Evolutionary conservation across 2,329 filamentous ascomycete genomes (phyloP).

Genomic region (Pestalotiopsis sp.): DNA sequence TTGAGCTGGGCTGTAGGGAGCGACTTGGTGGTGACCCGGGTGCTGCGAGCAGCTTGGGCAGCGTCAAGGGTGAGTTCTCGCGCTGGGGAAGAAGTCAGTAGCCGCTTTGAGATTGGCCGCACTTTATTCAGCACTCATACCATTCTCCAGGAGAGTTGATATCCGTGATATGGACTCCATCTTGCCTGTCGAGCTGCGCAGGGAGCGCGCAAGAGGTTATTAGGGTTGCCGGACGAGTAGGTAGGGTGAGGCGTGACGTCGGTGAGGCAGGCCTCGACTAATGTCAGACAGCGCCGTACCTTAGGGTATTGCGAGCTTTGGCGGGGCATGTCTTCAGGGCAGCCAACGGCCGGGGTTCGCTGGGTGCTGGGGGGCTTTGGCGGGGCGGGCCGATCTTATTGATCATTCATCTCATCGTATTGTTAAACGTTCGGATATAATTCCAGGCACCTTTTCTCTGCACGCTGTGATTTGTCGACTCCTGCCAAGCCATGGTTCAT

Average conservation of each 20-base stretch:
- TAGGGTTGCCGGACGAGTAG: not conserved
- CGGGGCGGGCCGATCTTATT: constrained; percentile 1
- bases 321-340: constrained; percentile 9
- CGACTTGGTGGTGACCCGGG: constrained; percentile 62
- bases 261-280: constrained; percentile 8
- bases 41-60: constrained; percentile 79
- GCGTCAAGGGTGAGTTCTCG: constrained; percentile 97
- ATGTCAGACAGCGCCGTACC: not conserved
- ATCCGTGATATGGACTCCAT: constrained; percentile 98
- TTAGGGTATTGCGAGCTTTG: constrained; percentile 7
- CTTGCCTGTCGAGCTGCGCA: constrained; percentile 17
- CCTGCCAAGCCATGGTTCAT: too few relatives aligned
- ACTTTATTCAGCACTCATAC: constrained; percentile 50
- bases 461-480: not conserved
- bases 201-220: constrained; percentile 19
- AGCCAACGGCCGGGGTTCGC: not conserved
- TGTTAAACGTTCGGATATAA: not conserved
- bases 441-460: not conserved
- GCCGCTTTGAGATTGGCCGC: not conserved
- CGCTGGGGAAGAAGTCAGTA: constrained; percentile 53
- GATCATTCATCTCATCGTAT: not conserved
- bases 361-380: not conserved
- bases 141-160: constrained; percentile 91
- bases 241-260: constrained; percentile 6
- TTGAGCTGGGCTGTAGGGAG: constrained; percentile 85